Conservation (phyloP, 1,284 basidiomycete genomes). For the Microbotryum silenes-acaulis region DNA sequence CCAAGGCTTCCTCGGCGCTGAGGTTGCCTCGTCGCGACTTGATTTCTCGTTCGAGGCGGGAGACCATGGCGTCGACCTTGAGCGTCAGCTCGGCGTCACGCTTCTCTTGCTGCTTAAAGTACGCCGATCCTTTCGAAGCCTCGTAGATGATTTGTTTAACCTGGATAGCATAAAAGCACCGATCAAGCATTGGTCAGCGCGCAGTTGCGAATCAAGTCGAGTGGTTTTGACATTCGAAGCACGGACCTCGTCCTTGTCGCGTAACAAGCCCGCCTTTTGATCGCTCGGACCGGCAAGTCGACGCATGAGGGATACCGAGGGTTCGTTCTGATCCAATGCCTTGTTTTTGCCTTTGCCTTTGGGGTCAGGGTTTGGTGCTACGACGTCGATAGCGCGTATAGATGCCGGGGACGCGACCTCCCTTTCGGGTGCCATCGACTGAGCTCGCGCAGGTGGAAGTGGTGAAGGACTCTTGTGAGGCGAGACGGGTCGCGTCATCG, state of each 20-base stretch:
- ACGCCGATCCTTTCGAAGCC: constrained; percentile 32
- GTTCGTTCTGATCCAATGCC: too few species aligned
- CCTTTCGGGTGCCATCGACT: too few species aligned
- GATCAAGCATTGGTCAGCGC: not conserved
- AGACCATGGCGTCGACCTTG: constrained; percentile 11
- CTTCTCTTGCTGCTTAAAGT: constrained; percentile 63
- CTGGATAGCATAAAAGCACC: constrained; percentile 4
- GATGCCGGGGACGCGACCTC: too few species aligned
- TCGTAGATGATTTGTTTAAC: constrained; percentile 31
- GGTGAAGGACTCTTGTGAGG: too few species aligned
- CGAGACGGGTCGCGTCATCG: too few species aligned
- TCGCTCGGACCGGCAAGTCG: constrained; percentile 31
- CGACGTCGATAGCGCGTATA: too few species aligned
- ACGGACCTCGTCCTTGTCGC: constrained; percentile 19
- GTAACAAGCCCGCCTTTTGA: constrained; percentile 31
- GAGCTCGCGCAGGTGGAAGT: too few species aligned
- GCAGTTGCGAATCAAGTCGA: not conserved
- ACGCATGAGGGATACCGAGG: constrained; percentile 11
- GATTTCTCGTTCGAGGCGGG: constrained; percentile 1
- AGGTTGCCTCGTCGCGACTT: constrained; percentile 2
- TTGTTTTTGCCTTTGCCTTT: too few species aligned
- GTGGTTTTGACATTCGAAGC: not conserved
- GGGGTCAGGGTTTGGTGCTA: too few species aligned
- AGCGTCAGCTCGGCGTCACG: constrained; percentile 68
- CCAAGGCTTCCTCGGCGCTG: constrained; percentile 43